Conservation (phyloP, 257 asterid genomes). For the Capsicum chinense region DNA sequence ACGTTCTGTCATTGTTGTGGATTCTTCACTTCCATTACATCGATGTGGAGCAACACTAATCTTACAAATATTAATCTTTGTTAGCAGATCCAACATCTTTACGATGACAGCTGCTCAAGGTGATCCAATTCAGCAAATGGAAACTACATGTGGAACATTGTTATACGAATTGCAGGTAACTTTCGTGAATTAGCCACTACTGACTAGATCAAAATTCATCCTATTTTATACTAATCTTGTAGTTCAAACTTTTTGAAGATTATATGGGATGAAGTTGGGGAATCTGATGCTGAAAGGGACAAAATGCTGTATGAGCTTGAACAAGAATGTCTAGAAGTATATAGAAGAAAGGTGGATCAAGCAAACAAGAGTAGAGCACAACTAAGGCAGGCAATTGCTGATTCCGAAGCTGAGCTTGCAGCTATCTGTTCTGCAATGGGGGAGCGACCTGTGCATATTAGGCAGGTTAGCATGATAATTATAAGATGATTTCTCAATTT, state of each 20-base stretch:
- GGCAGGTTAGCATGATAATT: slow-evolving; percentile 38
- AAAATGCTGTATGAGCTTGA: slow-evolving; percentile 85
- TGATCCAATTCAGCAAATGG: slow-evolving; percentile 58
- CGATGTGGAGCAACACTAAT: background rate
- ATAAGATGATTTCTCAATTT: no score
- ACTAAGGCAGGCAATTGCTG: slow-evolving; percentile 96
- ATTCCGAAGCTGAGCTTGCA: slow-evolving; percentile 98
- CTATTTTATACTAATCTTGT: background rate
- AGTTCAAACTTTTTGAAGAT: slow-evolving; percentile 46
- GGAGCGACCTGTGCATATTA: slow-evolving; percentile 88
- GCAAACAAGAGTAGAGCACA: slow-evolving; percentile 92
- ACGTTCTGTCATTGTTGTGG: no score
- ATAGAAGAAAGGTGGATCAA: slow-evolving; percentile 91
- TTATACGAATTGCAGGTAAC: slow-evolving; percentile 83
- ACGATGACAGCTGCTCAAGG: slow-evolving; percentile 49
- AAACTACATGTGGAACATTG: slow-evolving; percentile 84
- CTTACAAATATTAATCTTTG: slow-evolving; percentile 18
- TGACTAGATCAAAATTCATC: background rate
- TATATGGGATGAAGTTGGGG: slow-evolving; percentile 99
- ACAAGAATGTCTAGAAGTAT: slow-evolving; percentile 88
- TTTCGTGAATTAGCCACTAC: background rate
- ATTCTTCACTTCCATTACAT: no score
- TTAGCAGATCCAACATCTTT: slow-evolving; percentile 43
- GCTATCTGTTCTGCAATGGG: slow-evolving; percentile 92
- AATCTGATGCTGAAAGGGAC: slow-evolving; percentile 81